phyloP scores from a whole-genome alignment of 106 monocot species.

The Dendrobium nobile region DNA sequence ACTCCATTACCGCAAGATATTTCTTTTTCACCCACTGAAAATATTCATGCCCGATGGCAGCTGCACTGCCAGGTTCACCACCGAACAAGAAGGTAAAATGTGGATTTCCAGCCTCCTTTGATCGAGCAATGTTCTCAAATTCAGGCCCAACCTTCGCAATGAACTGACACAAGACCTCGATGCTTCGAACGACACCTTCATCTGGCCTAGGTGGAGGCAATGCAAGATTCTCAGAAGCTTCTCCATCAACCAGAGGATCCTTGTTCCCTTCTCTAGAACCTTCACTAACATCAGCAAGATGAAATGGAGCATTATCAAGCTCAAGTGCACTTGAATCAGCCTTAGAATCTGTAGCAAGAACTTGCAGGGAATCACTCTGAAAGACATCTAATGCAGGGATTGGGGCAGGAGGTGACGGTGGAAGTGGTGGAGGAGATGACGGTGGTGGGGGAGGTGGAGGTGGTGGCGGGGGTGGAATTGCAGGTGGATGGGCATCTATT shows the following conservation, averaged over 20 bases:
- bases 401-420: conserved; percentile 28
- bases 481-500: conserved; percentile 19
- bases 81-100: conserved; percentile 51
- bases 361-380: not conserved
- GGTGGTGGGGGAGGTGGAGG: conserved; percentile 29
- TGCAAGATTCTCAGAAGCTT: conserved; percentile 11
- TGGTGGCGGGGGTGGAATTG: conserved; percentile 19
- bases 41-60: conserved; percentile 49
- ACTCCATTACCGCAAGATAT: conserved; percentile 13
- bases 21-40: conserved; percentile 57
- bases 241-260: not conserved
- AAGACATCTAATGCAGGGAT: conserved; percentile 4
- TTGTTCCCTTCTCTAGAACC: not conserved
- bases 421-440: conserved; percentile 33
- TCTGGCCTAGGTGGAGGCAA: conserved; percentile 41
- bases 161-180: conserved; percentile 36
- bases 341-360: not conserved
- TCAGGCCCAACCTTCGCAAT: conserved; percentile 37
- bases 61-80: conserved; percentile 48
- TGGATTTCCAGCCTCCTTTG: conserved; percentile 41
- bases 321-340: not conserved
- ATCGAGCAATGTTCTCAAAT: conserved; percentile 39
- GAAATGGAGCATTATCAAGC: conserved; percentile 9
- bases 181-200: conserved; percentile 29
- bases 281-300: not conserved